Conservation (phyloP, 495 filamentous ascomycete genomes). For the Daldinia concentrica region DNA sequence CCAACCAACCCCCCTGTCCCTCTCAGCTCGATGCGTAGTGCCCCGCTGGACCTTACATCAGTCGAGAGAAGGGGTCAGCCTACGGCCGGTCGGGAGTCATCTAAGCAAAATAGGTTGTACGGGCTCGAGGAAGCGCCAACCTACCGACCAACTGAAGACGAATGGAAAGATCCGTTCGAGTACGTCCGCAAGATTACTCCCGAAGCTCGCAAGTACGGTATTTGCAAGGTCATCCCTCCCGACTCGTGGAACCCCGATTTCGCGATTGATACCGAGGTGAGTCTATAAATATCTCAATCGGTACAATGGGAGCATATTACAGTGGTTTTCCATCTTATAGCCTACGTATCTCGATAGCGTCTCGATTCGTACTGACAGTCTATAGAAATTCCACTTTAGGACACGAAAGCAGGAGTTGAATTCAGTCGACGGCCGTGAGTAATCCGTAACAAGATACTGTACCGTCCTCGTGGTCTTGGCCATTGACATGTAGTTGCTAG, state of each 20-base stretch:
- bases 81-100: conserved; percentile 75
- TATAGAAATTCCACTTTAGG: conserved; percentile 92
- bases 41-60: conserved; percentile 82
- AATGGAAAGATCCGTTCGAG: conserved; percentile 91
- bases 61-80: conserved; percentile 90
- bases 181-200: conserved; percentile 90
- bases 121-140: conserved; percentile 91
- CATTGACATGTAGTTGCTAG: conserved; percentile 55
- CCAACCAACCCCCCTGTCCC: conserved; percentile 58
- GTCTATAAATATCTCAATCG: conserved; percentile 38
- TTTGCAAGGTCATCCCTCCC: conserved; percentile 94
- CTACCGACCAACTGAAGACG: conserved; percentile 88
- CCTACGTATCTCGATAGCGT: background rate
- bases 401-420: conserved; percentile 98
- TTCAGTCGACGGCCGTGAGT: conserved; percentile 96
- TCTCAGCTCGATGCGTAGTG: conserved; percentile 61
- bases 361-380: conserved; percentile 22
- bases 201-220: conserved; percentile 85
- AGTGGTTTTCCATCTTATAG: background rate
- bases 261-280: conserved; percentile 95
- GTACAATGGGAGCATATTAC: background rate
- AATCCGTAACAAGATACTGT: conserved; percentile 43
- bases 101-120: conserved; percentile 80
- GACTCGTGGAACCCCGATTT: conserved; percentile 94
- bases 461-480: conserved; percentile 30